A percentile compares a stretch with the other conserved stretches of the same genome.
Conservation (phyloP, 2,329 filamentous ascomycete species). For the Clonostachys sp. region DNA sequence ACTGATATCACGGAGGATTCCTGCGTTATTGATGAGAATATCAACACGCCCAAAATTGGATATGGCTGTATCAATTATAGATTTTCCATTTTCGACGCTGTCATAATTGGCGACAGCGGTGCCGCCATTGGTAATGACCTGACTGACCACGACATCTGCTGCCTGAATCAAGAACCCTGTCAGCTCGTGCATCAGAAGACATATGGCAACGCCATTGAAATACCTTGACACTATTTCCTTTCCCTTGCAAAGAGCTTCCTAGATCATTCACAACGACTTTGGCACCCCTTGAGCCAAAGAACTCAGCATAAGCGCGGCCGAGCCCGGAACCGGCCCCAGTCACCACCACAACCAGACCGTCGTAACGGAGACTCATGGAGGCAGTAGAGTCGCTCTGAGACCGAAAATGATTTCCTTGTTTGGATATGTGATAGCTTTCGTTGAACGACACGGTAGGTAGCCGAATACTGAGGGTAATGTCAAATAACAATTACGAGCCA, state of each 20-base stretch:
- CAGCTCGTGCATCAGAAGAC: slow-evolving; percentile 14
- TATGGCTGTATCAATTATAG: slow-evolving; percentile 87
- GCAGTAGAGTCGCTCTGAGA: slow-evolving; percentile 29
- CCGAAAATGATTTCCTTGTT: too few relatives aligned
- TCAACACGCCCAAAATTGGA: slow-evolving; percentile 82
- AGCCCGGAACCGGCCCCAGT: slow-evolving; percentile 78
- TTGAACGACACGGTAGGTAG: too few relatives aligned
- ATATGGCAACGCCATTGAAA: slow-evolving; percentile 12
- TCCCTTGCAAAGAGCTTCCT: slow-evolving; percentile 87
- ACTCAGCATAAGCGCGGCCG: slow-evolving; percentile 77
- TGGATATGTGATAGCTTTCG: too few relatives aligned
- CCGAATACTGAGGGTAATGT: too few relatives aligned
- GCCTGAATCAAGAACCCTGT: slow-evolving; percentile 42
- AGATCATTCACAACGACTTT: slow-evolving; percentile 97
- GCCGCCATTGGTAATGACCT: slow-evolving; percentile 83
- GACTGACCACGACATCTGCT: slow-evolving; percentile 76
- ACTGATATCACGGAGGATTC: slow-evolving; percentile 89
- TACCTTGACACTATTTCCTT: slow-evolving; percentile 84
- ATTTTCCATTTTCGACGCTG: slow-evolving; percentile 86
- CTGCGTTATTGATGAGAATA: slow-evolving; percentile 95
- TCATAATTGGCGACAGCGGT: slow-evolving; percentile 98
- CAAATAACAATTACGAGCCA: too few relatives aligned
- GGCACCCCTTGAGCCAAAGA: slow-evolving; percentile 88
- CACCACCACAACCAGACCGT: slow-evolving; percentile 79
- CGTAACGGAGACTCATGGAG: slow-evolving; percentile 69